Evolutionary conservation across 169 alveolate species (phyloP).

Genomic region (Plasmodium relictum): DNA sequence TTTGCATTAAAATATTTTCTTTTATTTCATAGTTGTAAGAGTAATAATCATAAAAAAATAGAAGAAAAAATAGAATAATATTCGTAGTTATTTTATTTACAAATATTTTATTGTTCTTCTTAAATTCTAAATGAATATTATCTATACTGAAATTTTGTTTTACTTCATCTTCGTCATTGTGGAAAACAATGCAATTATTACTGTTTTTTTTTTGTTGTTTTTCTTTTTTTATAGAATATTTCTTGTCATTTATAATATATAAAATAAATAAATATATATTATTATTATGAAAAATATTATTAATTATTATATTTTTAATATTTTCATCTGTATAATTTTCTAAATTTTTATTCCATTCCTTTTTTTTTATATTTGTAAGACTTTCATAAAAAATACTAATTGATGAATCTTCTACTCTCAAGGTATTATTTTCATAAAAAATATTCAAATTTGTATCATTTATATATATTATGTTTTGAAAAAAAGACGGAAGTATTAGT

Average conservation of each 20-base stretch:
- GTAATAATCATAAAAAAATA: slow-evolving; percentile 76
- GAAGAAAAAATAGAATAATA: slow-evolving; percentile 60
- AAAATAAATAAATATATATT: slow-evolving; percentile 62
- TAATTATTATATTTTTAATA: slow-evolving; percentile 55
- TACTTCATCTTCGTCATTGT: neutral
- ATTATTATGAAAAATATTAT: slow-evolving; percentile 64
- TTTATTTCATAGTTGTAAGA: slow-evolving; percentile 65
- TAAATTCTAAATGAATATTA: slow-evolving; percentile 1
- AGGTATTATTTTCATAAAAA: neutral
- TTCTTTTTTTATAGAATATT: slow-evolving; percentile 23
- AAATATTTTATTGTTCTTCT: slow-evolving; percentile 58
- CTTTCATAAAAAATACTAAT: slow-evolving; percentile 14
- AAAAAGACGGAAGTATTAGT: slow-evolving; percentile 57
- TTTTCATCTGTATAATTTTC: slow-evolving; percentile 56
- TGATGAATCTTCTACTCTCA: neutral
- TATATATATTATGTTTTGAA: slow-evolving; percentile 66
- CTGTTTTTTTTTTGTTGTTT: slow-evolving; percentile 4
- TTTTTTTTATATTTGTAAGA: slow-evolving; percentile 27
- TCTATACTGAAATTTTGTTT: neutral
- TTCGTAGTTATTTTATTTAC: slow-evolving; percentile 65
- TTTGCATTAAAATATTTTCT: slow-evolving; percentile 74
- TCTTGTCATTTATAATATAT: slow-evolving; percentile 61
- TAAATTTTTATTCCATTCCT: slow-evolving; percentile 37
- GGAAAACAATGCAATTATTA: neutral
- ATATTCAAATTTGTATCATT: neutral